Base-by-base conservation (phyloP, 306 rosid genomes). In the Pterocarpus macrocarpus region DNA sequence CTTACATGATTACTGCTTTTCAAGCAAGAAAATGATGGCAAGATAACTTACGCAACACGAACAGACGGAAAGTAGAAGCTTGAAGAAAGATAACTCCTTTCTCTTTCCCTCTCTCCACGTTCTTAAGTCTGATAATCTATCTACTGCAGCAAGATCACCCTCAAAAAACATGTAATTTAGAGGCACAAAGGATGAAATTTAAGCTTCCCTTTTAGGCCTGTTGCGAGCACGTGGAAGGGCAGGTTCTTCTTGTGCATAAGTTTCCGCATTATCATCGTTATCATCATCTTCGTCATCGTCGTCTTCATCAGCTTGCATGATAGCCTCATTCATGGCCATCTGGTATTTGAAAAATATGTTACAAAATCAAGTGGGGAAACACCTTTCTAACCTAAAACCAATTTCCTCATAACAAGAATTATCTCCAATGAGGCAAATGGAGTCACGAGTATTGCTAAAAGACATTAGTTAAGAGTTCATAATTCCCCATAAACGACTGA, bases 261-360 rank as follows among this genome's bases (percentile, higher is more conserved):
- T 56, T 49, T 78, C 89, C 22, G 11, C 36, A 55, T 78, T 89
- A 28, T 61, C 82, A 0, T 63, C 83, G 1, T 81, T 55, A 3
- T 4, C 4, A 2, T 14, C 4, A 0, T 76, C 86, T 0, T 81
- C 59, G 1, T 62, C 69, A 1, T 61, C 78, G 1, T 83, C 72
- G 7, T 62, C 75, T 11, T 77, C 88, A 10, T 87, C 89, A n/a
- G 80, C 81, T 84, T 91, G 93, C 89, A 81, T 85, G 28, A 88
- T 75, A 56, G 98, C 98, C 89, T 90, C 88, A 71, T 86, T 89
- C n/a, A 83, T 81, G 53, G 97, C 95, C 84, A 94, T 83, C 98
- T 94, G 75, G 56, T 78, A 79, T 80, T 80, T n/a, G 56, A 16
- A 76, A 66, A 50, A 52, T 14, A 53, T 72, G 39, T 36, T 75